These are phyloP conservation scores for Zasmidium cellare DNA, from an alignment of 2,329 filamentous ascomycete genomes.

Conservation along the genomic window DNA sequence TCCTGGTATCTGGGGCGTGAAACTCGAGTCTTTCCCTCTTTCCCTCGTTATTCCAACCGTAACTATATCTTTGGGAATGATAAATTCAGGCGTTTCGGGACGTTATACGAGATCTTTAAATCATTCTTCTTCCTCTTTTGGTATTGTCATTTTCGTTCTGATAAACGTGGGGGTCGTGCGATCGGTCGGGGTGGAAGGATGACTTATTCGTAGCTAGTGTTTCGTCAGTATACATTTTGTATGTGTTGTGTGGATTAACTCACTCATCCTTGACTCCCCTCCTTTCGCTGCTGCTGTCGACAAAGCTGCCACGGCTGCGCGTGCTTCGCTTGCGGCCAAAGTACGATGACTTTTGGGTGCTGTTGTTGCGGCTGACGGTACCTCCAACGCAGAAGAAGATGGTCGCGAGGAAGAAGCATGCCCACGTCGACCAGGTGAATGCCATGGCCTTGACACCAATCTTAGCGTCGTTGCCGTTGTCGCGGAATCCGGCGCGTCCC, in stretches of 20 bases:
- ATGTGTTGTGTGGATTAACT: constrained; percentile 30
- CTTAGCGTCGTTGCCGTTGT: constrained; percentile 55
- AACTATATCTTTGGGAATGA: not conserved
- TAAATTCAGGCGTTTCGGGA: not conserved
- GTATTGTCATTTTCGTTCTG: not conserved
- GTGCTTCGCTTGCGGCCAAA: constrained; percentile 54
- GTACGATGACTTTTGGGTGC: constrained; percentile 38
- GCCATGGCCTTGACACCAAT: constrained; percentile 71
- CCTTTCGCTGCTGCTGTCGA: constrained; percentile 57
- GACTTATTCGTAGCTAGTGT: not conserved
- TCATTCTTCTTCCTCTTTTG: not conserved
- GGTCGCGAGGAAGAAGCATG: constrained; percentile 64
- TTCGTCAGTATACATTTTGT: not conserved
- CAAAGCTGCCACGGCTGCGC: constrained; percentile 51
- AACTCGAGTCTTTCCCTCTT: not conserved
- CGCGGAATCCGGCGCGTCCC: constrained; percentile 66
- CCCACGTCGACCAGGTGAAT: constrained; percentile 74
- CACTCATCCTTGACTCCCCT: constrained; percentile 74
- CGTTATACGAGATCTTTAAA: not conserved
- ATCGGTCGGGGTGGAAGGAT: not conserved
- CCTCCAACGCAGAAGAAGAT: constrained; percentile 68
- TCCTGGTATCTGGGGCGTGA: no score
- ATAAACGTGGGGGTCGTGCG: not conserved
- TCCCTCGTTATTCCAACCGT: not conserved
- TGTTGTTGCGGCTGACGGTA: constrained; percentile 48